Percentiles rank a stretch among this genome's conserved stretches.
phyloP scores from a whole-genome alignment of 78 protist species.

The slime mould (Dictyostelium discoideum) region DNA sequence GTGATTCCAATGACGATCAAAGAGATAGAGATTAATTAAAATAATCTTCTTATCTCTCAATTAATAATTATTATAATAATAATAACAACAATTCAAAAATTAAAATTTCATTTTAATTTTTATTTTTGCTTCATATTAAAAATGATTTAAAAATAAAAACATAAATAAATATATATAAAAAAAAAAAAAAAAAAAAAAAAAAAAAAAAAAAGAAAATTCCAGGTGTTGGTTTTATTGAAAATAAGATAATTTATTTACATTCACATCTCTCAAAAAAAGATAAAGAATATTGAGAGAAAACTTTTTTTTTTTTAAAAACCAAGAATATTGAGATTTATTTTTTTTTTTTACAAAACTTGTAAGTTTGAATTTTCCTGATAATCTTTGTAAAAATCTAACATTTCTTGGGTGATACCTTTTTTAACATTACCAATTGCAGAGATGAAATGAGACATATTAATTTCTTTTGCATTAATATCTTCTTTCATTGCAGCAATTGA shows the following conservation, averaged over 20 bases:
- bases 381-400: slow-evolving; percentile 60
- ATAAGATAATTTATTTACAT: no score
- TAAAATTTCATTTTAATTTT: neutral
- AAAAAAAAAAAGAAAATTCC: neutral
- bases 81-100: neutral
- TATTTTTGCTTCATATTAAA: neutral
- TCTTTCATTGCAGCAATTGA: slow-evolving; percentile 87
- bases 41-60: neutral
- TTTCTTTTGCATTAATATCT: slow-evolving; percentile 29
- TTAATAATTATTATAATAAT: no score
- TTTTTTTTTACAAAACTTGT: slow-evolving; percentile 15
- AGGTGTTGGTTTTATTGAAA: no score
- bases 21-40: slow-evolving; percentile 13
- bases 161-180: neutral
- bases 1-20: slow-evolving; percentile 27
- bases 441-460: slow-evolving; percentile 45
- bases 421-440: slow-evolving; percentile 17
- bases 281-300: no score
- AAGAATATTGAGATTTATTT: no score
- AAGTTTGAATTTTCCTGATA: slow-evolving; percentile 74
- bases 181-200: neutral
- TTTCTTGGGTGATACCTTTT: slow-evolving; percentile 77
- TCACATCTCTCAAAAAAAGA: no score
- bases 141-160: neutral
- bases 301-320: no score